A percentile compares a stretch with the other conserved stretches of the same genome.
phyloP scores from a whole-genome alignment of 176 grass and related monocot species.

The Avena sativa region DNA sequence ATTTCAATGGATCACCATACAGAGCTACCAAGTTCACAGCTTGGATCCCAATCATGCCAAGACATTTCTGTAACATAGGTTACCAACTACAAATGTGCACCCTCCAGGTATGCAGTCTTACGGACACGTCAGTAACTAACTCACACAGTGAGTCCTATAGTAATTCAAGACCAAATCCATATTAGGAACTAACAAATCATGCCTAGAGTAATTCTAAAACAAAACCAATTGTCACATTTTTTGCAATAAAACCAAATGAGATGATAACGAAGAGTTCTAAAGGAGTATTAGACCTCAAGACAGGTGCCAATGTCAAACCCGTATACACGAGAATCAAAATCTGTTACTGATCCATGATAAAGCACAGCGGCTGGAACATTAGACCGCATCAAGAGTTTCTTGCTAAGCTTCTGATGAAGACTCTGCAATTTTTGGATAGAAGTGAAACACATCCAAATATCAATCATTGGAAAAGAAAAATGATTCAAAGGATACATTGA shows the following conservation, averaged over 20 bases:
- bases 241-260: not conserved
- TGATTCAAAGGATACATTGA: slow-evolving; percentile 24
- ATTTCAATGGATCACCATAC: not conserved
- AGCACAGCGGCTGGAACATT: slow-evolving; percentile 63
- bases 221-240: not conserved
- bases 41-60: not conserved
- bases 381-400: slow-evolving; percentile 51
- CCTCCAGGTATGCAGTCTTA: not conserved
- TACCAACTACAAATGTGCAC: not conserved
- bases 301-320: slow-evolving; percentile 87
- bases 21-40: not conserved
- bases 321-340: slow-evolving; percentile 80
- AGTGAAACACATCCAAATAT: slow-evolving; percentile 14
- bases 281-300: slow-evolving; percentile 68
- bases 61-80: not conserved
- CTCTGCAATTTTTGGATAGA: slow-evolving; percentile 52
- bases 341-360: slow-evolving; percentile 86
- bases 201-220: slow-evolving; percentile 4
- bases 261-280: not conserved
- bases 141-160: not conserved
- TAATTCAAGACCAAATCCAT: slow-evolving; percentile 7
- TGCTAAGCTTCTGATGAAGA: slow-evolving; percentile 75
- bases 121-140: slow-evolving; percentile 12
- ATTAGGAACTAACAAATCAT: slow-evolving; percentile 21
- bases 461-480: slow-evolving; percentile 19